Evolutionary conservation across 345 rosid species (phyloP).

Genomic region (Citrus sinensis): DNA sequence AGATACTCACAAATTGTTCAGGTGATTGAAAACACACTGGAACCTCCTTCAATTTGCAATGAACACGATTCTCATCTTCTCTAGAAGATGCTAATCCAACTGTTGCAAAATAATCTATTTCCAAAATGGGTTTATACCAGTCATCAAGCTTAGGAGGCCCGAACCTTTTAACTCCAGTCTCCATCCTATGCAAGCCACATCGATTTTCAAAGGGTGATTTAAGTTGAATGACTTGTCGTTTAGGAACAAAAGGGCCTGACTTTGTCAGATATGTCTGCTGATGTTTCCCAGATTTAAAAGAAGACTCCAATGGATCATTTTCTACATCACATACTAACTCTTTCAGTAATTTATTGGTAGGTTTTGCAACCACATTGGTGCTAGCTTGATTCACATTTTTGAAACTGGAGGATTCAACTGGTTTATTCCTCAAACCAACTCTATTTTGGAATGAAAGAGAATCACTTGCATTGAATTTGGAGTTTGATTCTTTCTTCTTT

Average conservation of each 20-base stretch:
- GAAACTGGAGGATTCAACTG: constrained; percentile 27
- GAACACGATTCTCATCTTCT: constrained; percentile 39
- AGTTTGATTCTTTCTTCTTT: constrained; percentile 37
- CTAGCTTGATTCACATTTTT: constrained; percentile 29
- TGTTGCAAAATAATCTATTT: constrained; percentile 71
- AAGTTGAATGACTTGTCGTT: constrained; percentile 91
- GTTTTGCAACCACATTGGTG: constrained; percentile 28
- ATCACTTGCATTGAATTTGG: constrained; percentile 27
- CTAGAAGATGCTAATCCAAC: constrained; percentile 57
- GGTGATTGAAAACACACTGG: constrained; percentile 81
- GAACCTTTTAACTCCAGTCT: constrained; percentile 66
- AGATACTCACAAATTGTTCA: constrained; percentile 75
- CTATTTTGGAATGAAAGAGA: constrained; percentile 25
- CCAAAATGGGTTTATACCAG: constrained; percentile 89
- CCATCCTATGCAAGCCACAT: constrained; percentile 52
- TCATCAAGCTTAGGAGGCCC: constrained; percentile 86
- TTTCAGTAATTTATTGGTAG: constrained; percentile 41
- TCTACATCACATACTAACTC: constrained; percentile 41
- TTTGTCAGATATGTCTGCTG: constrained; percentile 39
- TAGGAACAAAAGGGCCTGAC: constrained; percentile 53
- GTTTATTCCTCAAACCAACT: constrained; percentile 28
- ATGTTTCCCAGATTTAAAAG: constrained; percentile 41
- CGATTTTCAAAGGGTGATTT: constrained; percentile 57
- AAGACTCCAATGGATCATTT: constrained; percentile 50
- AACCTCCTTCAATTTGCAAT: constrained; percentile 65